Evolutionary conservation across 768 basidiomycete species (phyloP), one percentile per base, ranked within the genome.

Genomic region (Lactarius trivialis): DNA sequence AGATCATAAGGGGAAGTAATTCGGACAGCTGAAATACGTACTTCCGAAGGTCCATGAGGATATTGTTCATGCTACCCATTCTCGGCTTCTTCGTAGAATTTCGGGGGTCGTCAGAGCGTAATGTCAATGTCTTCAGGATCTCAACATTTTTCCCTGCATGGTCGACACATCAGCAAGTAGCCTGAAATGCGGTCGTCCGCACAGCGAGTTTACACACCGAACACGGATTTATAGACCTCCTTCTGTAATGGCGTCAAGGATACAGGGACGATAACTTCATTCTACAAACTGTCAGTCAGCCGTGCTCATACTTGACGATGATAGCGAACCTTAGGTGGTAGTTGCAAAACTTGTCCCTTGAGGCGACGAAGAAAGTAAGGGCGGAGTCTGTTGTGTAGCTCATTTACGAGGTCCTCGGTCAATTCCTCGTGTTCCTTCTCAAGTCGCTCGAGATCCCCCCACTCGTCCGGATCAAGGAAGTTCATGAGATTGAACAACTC

Each of bases 401-500:
- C 81, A 63, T 86, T 85, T 49, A 98, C 79, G 21, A 88, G 81
- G 4, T 91, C 89, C 69, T 93, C 90, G 6, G 81, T 86, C 26
- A 98, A 81, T 14, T 84, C 85, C 65, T 84, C 85, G 66, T 93
- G 87, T 62, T 91, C 81, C 67, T 81, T 82, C 61, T 88, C 86
- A 12, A 98, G 77, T 7, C 72, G 79, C 68, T 87, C 84, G 24
- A 98, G 76, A 70, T 98, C 84, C 6, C 74, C 71, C 91, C 91
- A 92, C 64, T 88, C 78, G 14, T 74, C 67, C 6, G 89, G 84
- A 71, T 94, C 91, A 19, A 98, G 81, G 77, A 98, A 98, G 72
- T 93, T 91, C 86, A 99, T 93, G 48, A 99, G 79, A 72, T 95
- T 98, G 79, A 98, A 96, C 28, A 99, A 75, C 74, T 99, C 97